Base-by-base conservation (phyloP, 2,329 filamentous ascomycete species). In the Aspergillus phoenicis region DNA sequence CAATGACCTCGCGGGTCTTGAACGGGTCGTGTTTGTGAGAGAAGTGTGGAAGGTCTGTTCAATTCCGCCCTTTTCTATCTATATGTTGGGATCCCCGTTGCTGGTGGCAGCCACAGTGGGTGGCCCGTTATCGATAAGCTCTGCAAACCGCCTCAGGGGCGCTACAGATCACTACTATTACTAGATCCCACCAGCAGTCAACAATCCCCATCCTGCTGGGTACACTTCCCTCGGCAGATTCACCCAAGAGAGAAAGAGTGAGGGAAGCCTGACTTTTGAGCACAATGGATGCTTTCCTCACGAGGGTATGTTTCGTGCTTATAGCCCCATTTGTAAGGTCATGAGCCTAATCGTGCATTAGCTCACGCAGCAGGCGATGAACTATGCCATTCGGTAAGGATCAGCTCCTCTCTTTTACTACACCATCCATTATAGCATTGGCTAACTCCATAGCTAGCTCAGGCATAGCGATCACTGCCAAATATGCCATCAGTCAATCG, bases 401-500 rank as follows among this genome's bases (percentile, higher is more conserved):
- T 43, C 8, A 53, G 38, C 20, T 57, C 38, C 26, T 47, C 24
- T 5, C 13, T 38, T 7, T 26, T n/a, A 15, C 41, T 15, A 30
- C 17, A n/a, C 52, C 10, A n/a, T 1, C 20, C 11, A 15, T 20
- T 15, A 20, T n/a, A 45, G 52, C 57, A 43, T 30, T 43, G 47
- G 41, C 61, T 68, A 38, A 72, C 11, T 22, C 8, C 5, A 10
- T 33, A 43, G 20, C 15, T 49, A 84, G 83, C 53, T 93, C 92
- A 17, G 93, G 93, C 53, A 89, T 98, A 66, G 87, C 90, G 52
- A 85, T 97, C 66, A 97, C 93, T 2, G 92, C 91, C 56, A 87
- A 84, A 41, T 96, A 93, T 79, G 91, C 93, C n/a, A 83, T 97
- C 64, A 86, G 86, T 60, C 92, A 97, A 76, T 93, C 90, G 60